A percentile compares a stretch with the other conserved stretches of the same genome.
Conservation (phyloP, 2,329 filamentous ascomycete species). For the Cadophora luteo-olivacea region DNA sequence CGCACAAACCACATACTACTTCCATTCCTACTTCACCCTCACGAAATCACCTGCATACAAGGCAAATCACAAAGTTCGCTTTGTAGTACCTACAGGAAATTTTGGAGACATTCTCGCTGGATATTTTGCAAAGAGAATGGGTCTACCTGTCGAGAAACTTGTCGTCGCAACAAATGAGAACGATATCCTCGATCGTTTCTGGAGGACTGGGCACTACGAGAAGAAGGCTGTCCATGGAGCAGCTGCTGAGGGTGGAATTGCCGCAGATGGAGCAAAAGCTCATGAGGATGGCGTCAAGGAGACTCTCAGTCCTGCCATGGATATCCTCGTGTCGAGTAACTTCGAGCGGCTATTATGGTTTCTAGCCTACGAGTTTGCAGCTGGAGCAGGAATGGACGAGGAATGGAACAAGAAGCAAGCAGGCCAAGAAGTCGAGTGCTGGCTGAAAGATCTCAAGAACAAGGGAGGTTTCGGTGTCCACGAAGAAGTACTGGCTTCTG, state of each 20-base stretch:
- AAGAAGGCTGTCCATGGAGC: slow-evolving; percentile 72
- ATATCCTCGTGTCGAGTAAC: slow-evolving; percentile 95
- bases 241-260: slow-evolving; percentile 61
- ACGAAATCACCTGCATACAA: slow-evolving; percentile 66
- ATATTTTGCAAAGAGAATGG: slow-evolving; percentile 92
- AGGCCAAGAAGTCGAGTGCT: slow-evolving; percentile 76
- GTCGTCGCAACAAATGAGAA: slow-evolving; percentile 97
- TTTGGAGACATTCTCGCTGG: slow-evolving; percentile 95
- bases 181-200: slow-evolving; percentile 95
- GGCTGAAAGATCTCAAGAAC: slow-evolving; percentile 82
- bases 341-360: slow-evolving; percentile 97
- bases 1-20: slow-evolving; percentile 97
- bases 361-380: slow-evolving; percentile 76
- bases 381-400: slow-evolving; percentile 65
- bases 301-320: slow-evolving; percentile 95
- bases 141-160: slow-evolving; percentile 85
- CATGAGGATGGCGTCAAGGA: slow-evolving; percentile 81
- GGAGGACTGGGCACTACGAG: slow-evolving; percentile 87
- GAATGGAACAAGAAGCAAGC: slow-evolving; percentile 71
- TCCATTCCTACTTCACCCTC: slow-evolving; percentile 90
- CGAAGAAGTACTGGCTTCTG: slow-evolving; percentile 72
- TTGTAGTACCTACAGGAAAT: slow-evolving; percentile 93
- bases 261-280: slow-evolving; percentile 63
- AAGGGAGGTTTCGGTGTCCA: slow-evolving; percentile 85
- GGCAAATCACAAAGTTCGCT: slow-evolving; percentile 74